A percentile compares a stretch with the other conserved stretches of the same genome.
Conservation (phyloP, 176 grass and related monocot genomes). For the Elymus sibiricus region DNA sequence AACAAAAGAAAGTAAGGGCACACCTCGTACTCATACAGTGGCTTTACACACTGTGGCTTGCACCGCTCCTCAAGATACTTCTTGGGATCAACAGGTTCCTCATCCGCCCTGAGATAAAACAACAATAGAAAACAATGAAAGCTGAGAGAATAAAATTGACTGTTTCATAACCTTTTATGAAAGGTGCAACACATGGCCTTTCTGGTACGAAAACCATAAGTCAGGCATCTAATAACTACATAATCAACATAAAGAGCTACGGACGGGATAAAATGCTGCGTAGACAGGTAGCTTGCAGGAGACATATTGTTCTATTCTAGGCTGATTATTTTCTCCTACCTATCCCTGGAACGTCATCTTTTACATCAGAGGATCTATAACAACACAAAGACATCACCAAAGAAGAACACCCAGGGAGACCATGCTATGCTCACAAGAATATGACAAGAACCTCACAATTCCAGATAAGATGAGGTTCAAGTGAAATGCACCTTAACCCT, state of each 20-base stretch:
- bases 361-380: not conserved
- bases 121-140: not conserved
- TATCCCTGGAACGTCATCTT: not conserved
- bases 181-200: not conserved
- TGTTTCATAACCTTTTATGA: not conserved
- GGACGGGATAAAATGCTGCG: not conserved
- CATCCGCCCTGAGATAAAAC: slow-evolving; percentile 40
- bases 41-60: slow-evolving; percentile 66
- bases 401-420: not conserved
- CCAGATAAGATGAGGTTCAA: not conserved
- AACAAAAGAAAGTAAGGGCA: not conserved
- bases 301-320: not conserved
- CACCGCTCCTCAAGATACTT: slow-evolving; percentile 62
- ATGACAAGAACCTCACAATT: not conserved
- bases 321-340: not conserved
- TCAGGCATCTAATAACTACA: not conserved
- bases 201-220: not conserved
- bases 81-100: slow-evolving; percentile 62
- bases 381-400: not conserved
- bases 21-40: slow-evolving; percentile 59
- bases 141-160: not conserved
- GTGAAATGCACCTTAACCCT: not conserved
- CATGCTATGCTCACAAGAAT: not conserved
- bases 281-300: not conserved
- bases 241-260: not conserved